These are phyloP conservation scores for Insectozyma bohioensis DNA, from an alignment of 1,139 yeast genomes.

Conservation along the genomic window DNA sequence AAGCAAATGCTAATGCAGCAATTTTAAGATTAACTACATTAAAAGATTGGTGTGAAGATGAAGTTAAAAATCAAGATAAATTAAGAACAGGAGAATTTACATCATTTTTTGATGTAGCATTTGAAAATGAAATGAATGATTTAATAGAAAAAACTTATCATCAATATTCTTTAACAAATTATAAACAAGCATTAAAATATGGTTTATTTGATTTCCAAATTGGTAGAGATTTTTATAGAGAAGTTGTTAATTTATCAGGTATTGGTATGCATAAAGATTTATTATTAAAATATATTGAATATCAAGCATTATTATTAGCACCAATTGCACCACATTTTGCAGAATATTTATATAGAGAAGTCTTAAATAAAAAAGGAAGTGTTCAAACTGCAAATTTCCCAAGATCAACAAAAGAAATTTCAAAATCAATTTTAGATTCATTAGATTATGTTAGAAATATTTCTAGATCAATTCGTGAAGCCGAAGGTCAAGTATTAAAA, in stretches of 20 bases:
- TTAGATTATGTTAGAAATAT: slow-evolving; percentile 75
- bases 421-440: slow-evolving; percentile 61
- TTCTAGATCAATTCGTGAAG: slow-evolving; percentile 84
- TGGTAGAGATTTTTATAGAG: slow-evolving; percentile 95
- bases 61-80: slow-evolving; percentile 47
- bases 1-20: slow-evolving; percentile 95
- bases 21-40: slow-evolving; percentile 88
- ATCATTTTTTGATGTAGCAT: slow-evolving; percentile 81
- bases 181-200: slow-evolving; percentile 83
- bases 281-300: slow-evolving; percentile 76
- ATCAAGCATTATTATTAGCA: slow-evolving; percentile 78
- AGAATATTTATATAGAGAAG: slow-evolving; percentile 84
- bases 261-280: slow-evolving; percentile 82
- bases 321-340: slow-evolving; percentile 97
- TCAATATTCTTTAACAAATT: slow-evolving; percentile 70
- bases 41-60: slow-evolving; percentile 94
- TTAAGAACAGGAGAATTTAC: slow-evolving; percentile 69
- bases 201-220: slow-evolving; percentile 95
- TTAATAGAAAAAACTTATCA: slow-evolving; percentile 72
- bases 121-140: slow-evolving; percentile 90
- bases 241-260: slow-evolving; percentile 52
- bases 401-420: slow-evolving; percentile 62
- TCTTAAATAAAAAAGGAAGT: slow-evolving; percentile 59
- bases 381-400: slow-evolving; percentile 84
- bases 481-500: slow-evolving; percentile 85